Evolutionary conservation across 2,329 filamentous ascomycete genomes (phyloP).

Genomic region (Trichoderma aggressivum): DNA sequence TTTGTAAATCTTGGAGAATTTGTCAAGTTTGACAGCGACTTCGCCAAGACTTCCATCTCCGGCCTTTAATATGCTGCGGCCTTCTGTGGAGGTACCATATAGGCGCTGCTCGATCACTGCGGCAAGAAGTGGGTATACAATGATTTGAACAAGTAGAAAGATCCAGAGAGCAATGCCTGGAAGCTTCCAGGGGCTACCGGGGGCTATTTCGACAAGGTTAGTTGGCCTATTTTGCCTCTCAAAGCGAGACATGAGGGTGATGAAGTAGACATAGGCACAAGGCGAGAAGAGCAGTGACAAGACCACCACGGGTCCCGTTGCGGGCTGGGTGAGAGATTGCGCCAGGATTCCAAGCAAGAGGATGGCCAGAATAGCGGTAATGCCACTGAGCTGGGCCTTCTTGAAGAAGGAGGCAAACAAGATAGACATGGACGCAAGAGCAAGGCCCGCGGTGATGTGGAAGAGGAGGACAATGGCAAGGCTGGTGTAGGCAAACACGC

Average conservation of each 20-base stretch:
- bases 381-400: conserved; percentile 83
- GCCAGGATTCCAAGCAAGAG: conserved; percentile 78
- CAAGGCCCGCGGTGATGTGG: conserved; percentile 71
- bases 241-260: conserved; percentile 71
- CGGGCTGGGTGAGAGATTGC: conserved; percentile 65
- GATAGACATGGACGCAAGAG: conserved; percentile 76
- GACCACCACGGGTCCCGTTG: conserved; percentile 62
- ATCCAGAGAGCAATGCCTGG: conserved; percentile 75
- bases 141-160: conserved; percentile 72
- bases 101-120: conserved; percentile 69
- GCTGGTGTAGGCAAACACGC: conserved; percentile 64
- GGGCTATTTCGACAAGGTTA: conserved; percentile 60
- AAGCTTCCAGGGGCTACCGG: conserved; percentile 63
- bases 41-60: conserved; percentile 28
- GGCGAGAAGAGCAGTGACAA: conserved; percentile 78
- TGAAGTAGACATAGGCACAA: conserved; percentile 83
- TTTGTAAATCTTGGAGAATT: conserved; percentile 74
- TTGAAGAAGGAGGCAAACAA: conserved; percentile 81
- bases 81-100: conserved; percentile 69
- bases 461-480: conserved; percentile 66
- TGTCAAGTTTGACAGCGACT: conserved; percentile 65
- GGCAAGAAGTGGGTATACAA: conserved; percentile 73
- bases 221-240: conserved; percentile 60
- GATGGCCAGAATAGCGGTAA: conserved; percentile 68
- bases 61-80: conserved; percentile 47